Conservation (phyloP, 805 yeast species). For the Pichia ethanolica region DNA sequence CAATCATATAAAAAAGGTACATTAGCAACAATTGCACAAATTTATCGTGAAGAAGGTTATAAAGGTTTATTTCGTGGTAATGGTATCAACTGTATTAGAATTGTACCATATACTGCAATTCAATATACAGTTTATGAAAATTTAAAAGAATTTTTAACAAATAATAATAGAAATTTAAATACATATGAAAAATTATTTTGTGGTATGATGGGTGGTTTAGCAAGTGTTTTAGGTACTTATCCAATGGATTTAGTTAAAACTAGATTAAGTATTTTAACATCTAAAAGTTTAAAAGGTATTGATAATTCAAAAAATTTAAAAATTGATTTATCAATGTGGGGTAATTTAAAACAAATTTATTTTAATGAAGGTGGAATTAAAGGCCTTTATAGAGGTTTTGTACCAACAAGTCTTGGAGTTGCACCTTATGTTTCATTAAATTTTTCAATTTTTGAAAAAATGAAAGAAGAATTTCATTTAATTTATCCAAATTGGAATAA, state of each 20-base stretch:
- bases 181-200: slow-evolving; percentile 57
- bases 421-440: slow-evolving; percentile 95
- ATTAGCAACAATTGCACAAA: slow-evolving; percentile 61
- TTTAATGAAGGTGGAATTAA: slow-evolving; percentile 70
- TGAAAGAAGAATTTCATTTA: slow-evolving; percentile 43
- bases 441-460: slow-evolving; percentile 79
- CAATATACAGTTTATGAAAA: slow-evolving; percentile 82
- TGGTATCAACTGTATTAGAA: slow-evolving; percentile 80
- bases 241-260: slow-evolving; percentile 91
- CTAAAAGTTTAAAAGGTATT: slow-evolving; percentile 43
- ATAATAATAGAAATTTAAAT: slow-evolving; percentile 32
- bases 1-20: slow-evolving; percentile 53
- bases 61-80: slow-evolving; percentile 87
- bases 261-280: slow-evolving; percentile 82
- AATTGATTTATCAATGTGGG: slow-evolving; percentile 66
- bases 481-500: slow-evolving; percentile 29
- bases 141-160: slow-evolving; percentile 36
- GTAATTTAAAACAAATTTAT: slow-evolving; percentile 53
- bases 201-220: slow-evolving; percentile 77
- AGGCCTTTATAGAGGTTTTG: slow-evolving; percentile 76
- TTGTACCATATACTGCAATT: slow-evolving; percentile 90
- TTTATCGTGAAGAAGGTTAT: slow-evolving; percentile 89
- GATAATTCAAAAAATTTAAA: slow-evolving; percentile 27
- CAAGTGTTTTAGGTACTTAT: slow-evolving; percentile 76
- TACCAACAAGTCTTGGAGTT: slow-evolving; percentile 90